Evolutionary conservation across 495 filamentous ascomycete genomes (phyloP).

Genomic region (Neurospora intermedia): DNA sequence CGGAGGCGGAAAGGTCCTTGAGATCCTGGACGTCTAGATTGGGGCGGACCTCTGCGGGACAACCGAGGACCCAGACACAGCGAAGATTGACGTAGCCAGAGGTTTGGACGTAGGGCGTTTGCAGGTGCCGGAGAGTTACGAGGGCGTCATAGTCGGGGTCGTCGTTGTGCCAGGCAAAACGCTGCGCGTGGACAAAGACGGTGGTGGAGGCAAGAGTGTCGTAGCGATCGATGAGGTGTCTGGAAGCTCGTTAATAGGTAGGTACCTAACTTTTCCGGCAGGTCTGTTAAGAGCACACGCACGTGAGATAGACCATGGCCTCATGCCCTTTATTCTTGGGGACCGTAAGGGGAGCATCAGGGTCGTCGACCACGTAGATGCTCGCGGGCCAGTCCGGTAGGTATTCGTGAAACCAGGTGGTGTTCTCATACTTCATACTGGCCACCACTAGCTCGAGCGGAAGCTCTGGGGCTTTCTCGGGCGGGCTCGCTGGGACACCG

Average conservation of each 20-base stretch:
- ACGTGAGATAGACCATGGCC: constrained; percentile 53
- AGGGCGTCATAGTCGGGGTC: constrained; percentile 38
- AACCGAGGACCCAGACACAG: constrained; percentile 52
- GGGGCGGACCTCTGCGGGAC: constrained; percentile 46
- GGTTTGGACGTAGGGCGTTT: constrained; percentile 41
- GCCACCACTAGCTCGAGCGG: constrained; percentile 29
- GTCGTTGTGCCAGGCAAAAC: constrained; percentile 58
- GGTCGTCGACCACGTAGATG: constrained; percentile 42
- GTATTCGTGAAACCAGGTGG: constrained; percentile 23
- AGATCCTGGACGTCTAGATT: constrained; percentile 13
- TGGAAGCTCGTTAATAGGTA: constrained; percentile 25
- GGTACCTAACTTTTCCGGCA: constrained; percentile 20
- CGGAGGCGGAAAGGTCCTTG: constrained; percentile 1
- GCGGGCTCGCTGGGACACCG: not conserved
- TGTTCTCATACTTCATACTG: constrained; percentile 22
- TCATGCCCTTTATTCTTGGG: constrained; percentile 51
- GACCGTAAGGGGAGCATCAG: constrained; percentile 27
- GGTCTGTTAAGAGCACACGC: constrained; percentile 27
- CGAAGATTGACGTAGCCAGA: constrained; percentile 57
- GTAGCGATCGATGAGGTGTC: constrained; percentile 56
- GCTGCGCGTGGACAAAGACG: constrained; percentile 51
- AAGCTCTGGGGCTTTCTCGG: not conserved
- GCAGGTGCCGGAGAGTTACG: constrained; percentile 42
- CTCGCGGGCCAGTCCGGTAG: constrained; percentile 31
- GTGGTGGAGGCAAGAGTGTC: constrained; percentile 45